Evolutionary conservation across 176 grass and related monocot species (phyloP).

Genomic region (Avena sativa): DNA sequence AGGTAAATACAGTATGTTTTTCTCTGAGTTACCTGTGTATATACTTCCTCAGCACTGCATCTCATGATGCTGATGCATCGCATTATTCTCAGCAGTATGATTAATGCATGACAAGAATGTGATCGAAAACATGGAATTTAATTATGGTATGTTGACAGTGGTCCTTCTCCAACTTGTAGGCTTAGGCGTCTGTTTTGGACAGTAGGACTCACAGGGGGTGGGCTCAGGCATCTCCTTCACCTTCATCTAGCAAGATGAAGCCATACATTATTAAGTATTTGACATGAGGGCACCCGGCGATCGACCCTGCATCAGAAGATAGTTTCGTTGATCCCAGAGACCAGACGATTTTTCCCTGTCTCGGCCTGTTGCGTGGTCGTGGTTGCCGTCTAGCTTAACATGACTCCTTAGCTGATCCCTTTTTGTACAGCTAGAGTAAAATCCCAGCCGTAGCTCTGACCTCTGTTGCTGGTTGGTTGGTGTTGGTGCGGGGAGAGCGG

Average conservation of each 20-base stretch:
- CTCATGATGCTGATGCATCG: neutral
- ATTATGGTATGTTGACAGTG: neutral
- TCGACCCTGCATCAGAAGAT: neutral
- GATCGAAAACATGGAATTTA: neutral
- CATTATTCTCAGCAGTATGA: neutral
- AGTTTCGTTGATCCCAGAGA: constrained; percentile 2
- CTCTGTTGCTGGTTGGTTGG: too few species aligned
- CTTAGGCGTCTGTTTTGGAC: constrained; percentile 42
- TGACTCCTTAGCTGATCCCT: neutral
- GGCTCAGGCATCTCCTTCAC: neutral
- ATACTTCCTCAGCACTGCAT: neutral
- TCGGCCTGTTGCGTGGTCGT: neutral
- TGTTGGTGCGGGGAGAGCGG: neutral
- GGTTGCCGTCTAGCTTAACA: constrained; percentile 7
- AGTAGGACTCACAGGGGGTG: constrained; percentile 31
- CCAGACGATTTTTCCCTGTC: neutral
- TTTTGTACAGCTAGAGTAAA: constrained; percentile 50
- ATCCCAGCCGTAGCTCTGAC: neutral
- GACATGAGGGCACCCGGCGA: neutral
- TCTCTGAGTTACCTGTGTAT: neutral
- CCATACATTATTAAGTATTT: constrained; percentile 30
- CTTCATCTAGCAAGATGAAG: constrained; percentile 44
- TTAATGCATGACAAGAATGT: neutral
- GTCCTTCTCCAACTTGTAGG: constrained; percentile 1
- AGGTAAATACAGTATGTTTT: constrained; percentile 25